Base-by-base conservation (phyloP, 805 yeast species). In the Candida loeiensis region DNA sequence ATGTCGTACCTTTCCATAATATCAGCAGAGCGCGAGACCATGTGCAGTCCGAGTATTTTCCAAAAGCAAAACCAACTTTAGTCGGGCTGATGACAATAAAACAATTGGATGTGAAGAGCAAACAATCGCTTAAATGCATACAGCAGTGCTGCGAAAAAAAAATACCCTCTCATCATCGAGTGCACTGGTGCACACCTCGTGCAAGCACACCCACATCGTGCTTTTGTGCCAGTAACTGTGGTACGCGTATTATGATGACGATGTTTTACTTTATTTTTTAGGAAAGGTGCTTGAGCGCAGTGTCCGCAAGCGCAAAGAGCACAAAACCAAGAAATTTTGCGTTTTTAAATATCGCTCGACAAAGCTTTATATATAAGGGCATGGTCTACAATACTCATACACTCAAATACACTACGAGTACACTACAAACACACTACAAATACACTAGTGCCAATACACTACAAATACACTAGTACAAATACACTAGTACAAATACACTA, bases 251-350 rank as follows among this genome's bases (percentile, higher is more conserved):
- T 25, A 25, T 28, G 6, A 6, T 14, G 6, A 28, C 19, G 17
- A 28, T 28, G n/a, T n/a, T 28, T 28, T 28, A 28, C 31, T 28
- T 28, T 28, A 28, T 28, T 28, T 28, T 28, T 28, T 28, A 5
- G 31, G 12, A 28, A 6, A 6, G 6, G 31, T 28, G 13, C 14
- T 28, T 28, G 31, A 28, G 31, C 18, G 18, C 18, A 28, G 31
- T 15, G 7, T 28, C 31, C 31, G 29, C 31, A 28, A 15, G 31
- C 31, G 31, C 31, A 14, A 28, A 15, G 6, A 15, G 11, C 31
- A 28, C 31, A 28, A 28, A 28, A 6, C 6, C 12, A 15, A 5
- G 31, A 15, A 28, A 6, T 13, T 28, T 28, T 28, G 31, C 31
- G 31, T 28, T 28, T 28, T 28, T 15, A 6, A 14, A 28, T 14